phyloP scores from a whole-genome alignment of 2,329 filamentous ascomycete genomes.

The Penicillium fuscoglaucum region DNA sequence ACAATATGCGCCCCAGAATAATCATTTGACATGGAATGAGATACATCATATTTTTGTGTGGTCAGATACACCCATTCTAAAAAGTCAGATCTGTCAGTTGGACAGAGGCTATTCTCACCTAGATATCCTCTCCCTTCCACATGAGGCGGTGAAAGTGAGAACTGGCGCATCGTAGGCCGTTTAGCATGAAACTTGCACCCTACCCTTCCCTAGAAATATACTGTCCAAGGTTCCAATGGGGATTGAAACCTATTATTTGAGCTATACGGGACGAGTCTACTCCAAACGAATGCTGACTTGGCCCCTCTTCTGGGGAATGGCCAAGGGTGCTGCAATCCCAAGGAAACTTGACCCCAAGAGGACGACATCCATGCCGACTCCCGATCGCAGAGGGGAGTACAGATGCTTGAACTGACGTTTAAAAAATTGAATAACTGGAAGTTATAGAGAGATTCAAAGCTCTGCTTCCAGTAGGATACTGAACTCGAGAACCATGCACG shows the following conservation, averaged over 20 bases:
- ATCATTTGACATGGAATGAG: conserved; percentile 1
- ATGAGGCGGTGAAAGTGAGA: background rate
- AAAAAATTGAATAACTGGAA: background rate
- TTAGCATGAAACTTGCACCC: background rate
- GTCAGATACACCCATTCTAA: background rate
- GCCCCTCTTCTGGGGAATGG: background rate
- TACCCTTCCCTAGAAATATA: background rate
- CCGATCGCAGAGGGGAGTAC: no score
- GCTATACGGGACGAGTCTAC: background rate
- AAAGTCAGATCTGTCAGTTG: background rate
- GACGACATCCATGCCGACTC: background rate
- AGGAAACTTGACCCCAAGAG: background rate
- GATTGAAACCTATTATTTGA: background rate
- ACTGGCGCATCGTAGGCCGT: background rate
- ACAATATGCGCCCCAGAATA: conserved; percentile 17
- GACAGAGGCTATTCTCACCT: background rate
- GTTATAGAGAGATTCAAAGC: background rate
- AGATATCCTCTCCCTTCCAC: background rate
- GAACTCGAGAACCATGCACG: background rate
- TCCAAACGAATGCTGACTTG: background rate
- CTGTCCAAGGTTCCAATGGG: background rate
- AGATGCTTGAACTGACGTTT: background rate
- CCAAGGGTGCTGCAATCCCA: background rate
- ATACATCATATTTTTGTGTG: background rate
- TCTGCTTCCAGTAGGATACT: background rate